Percentiles rank a stretch among this genome's conserved stretches.
Conservation (phyloP, 257 asterid genomes). For the Sherardia arvensis region DNA sequence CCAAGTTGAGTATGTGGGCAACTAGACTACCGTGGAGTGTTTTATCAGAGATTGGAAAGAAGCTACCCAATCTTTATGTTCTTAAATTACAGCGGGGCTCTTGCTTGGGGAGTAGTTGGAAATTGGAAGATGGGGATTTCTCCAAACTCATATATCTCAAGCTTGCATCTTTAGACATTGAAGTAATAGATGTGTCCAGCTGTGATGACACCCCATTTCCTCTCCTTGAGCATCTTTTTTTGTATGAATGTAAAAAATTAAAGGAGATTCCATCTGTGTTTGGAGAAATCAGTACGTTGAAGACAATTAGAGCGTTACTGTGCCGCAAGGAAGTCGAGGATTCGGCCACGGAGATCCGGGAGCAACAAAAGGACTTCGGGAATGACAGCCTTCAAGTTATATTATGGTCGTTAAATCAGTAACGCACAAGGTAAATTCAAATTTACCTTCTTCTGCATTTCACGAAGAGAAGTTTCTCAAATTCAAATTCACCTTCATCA, state of each 20-base stretch:
- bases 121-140: conserved; percentile 2
- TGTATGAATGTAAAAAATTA: neutral
- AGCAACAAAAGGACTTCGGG: neutral
- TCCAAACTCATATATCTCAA: conserved; percentile 5
- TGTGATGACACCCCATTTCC: neutral
- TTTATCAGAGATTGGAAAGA: neutral
- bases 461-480: too few relatives aligned
- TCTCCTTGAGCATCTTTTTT: neutral
- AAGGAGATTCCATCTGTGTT: neutral
- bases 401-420: too few relatives aligned
- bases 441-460: too few relatives aligned
- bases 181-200: conserved; percentile 3
- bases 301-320: neutral
- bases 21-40: neutral
- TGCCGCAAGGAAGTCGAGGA: neutral
- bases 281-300: neutral
- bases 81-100: neutral
- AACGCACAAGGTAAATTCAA: too few relatives aligned
- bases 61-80: conserved; percentile 3
- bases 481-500: too few relatives aligned
- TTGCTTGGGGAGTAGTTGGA: neutral
- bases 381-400: neutral
- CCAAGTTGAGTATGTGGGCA: neutral
- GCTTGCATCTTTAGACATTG: neutral
- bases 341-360: neutral